Evolutionary conservation across 208 protist species (phyloP).

Genomic region (Leishmania mexicana): DNA sequence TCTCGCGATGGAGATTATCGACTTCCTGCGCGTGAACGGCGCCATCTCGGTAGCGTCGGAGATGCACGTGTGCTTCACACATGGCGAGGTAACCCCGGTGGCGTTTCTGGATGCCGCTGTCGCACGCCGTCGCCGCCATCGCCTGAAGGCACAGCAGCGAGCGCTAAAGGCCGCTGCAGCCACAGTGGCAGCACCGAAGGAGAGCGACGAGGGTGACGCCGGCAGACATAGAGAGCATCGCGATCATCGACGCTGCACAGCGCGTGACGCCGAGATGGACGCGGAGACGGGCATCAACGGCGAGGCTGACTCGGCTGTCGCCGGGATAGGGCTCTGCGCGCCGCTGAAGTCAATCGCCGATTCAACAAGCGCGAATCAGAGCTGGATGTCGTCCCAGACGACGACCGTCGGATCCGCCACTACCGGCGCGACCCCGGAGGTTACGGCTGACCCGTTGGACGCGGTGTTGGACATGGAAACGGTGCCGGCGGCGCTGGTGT

Average conservation of each 20-base stretch:
- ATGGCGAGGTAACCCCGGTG: slow-evolving; percentile 49
- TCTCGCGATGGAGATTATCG: slow-evolving; percentile 70
- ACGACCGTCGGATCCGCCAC: not conserved
- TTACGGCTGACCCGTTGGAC: slow-evolving; percentile 9
- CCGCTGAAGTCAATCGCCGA: not conserved
- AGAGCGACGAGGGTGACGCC: not conserved
- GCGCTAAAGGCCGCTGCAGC: not conserved
- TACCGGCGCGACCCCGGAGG: not conserved
- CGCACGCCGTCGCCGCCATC: slow-evolving; percentile 28
- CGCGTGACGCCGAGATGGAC: not conserved
- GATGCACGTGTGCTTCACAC: slow-evolving; percentile 69
- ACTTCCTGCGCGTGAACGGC: slow-evolving; percentile 64
- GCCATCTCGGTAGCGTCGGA: slow-evolving; percentile 57
- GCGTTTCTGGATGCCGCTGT: slow-evolving; percentile 11
- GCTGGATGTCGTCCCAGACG: slow-evolving; percentile 18
- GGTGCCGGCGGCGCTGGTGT: slow-evolving; percentile 23
- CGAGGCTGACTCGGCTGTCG: not conserved
- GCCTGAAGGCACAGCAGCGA: slow-evolving; percentile 24
- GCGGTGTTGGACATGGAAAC: slow-evolving; percentile 26
- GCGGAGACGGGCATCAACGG: not conserved
- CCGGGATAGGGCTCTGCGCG: not conserved
- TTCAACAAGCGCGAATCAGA: not conserved
- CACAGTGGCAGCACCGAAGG: not conserved
- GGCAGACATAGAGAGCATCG: not conserved
- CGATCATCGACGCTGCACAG: slow-evolving; percentile 4